A percentile compares a stretch with the other conserved stretches of the same genome.
These are phyloP conservation scores for Naegleria lovaniensis DNA, from an alignment of 208 protist species.

Conservation along the genomic window DNA sequence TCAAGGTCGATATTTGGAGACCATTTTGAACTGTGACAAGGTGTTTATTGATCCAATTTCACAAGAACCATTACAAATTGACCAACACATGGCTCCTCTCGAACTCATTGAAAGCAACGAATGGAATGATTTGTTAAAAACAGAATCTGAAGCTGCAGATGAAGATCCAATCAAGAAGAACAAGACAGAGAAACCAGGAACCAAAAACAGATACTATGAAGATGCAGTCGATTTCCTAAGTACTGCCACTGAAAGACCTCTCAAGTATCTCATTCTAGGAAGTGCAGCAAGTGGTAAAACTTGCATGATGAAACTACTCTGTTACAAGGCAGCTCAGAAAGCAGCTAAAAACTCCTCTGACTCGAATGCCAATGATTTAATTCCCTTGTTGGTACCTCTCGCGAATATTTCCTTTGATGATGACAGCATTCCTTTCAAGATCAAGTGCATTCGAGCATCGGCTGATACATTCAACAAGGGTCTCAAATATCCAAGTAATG, in stretches of 20 bases:
- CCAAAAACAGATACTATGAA: neutral
- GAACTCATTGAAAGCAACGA: neutral
- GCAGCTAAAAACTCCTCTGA: neutral
- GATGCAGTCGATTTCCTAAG: neutral
- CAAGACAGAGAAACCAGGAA: neutral
- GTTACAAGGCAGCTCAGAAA: neutral
- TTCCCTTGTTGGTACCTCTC: neutral
- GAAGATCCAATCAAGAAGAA: neutral
- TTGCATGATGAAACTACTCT: constrained; percentile 2
- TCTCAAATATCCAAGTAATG: neutral
- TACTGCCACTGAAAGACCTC: neutral
- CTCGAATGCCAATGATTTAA: neutral
- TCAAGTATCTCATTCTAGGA: neutral
- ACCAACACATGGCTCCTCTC: constrained; percentile 11
- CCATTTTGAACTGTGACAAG: neutral
- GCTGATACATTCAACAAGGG: neutral
- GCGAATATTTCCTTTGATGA: neutral
- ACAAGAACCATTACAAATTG: constrained; percentile 2
- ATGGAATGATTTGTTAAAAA: neutral
- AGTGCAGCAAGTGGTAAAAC: neutral
- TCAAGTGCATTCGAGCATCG: neutral
- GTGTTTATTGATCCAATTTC: constrained; percentile 25
- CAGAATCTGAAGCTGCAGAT: neutral
- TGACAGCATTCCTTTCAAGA: neutral
- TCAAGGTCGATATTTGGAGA: neutral